Percentiles rank a stretch among this genome's conserved stretches.
Evolutionary conservation across 2,329 filamentous ascomycete genomes (phyloP).

Genomic region (Xylariales sp.): DNA sequence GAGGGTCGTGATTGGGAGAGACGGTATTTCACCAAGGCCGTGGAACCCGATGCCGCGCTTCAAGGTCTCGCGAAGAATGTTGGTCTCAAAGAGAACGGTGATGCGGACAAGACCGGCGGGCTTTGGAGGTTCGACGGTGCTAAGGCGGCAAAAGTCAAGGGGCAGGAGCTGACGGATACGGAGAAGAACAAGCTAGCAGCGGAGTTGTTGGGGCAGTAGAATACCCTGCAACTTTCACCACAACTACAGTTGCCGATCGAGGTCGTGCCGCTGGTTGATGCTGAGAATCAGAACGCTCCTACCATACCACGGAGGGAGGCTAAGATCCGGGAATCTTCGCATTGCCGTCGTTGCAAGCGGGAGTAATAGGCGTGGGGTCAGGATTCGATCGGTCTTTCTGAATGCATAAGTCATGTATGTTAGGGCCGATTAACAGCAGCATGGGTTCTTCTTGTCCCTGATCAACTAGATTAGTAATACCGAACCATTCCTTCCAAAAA

Average conservation of each 20-base stretch:
- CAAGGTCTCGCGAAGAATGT: conserved; percentile 38
- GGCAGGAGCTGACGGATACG: conserved; percentile 28
- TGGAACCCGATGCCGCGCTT: conserved; percentile 38
- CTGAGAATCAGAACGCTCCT: background rate
- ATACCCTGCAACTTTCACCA: too few relatives aligned
- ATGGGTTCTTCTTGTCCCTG: too few relatives aligned
- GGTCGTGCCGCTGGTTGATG: background rate
- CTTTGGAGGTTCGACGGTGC: conserved; percentile 51
- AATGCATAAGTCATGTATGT: too few relatives aligned
- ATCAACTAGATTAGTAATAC: too few relatives aligned
- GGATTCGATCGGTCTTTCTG: too few relatives aligned
- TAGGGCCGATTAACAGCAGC: too few relatives aligned
- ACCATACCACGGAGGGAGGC: too few relatives aligned
- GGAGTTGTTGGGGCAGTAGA: conserved; percentile 26
- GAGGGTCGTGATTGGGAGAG: conserved; percentile 76
- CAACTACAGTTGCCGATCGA: background rate
- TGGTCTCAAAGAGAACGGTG: conserved; percentile 46
- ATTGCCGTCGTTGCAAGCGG: too few relatives aligned
- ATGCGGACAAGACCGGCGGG: conserved; percentile 56
- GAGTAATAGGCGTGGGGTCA: too few relatives aligned
- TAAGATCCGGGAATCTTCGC: too few relatives aligned
- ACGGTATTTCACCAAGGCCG: conserved; percentile 67
- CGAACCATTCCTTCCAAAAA: too few relatives aligned
- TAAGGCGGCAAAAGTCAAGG: conserved; percentile 39
- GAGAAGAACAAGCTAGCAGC: conserved; percentile 33